A percentile compares a stretch with the other conserved stretches of the same genome.
Conservation (phyloP, 176 grass and related monocot genomes). For the Typha latifolia region DNA sequence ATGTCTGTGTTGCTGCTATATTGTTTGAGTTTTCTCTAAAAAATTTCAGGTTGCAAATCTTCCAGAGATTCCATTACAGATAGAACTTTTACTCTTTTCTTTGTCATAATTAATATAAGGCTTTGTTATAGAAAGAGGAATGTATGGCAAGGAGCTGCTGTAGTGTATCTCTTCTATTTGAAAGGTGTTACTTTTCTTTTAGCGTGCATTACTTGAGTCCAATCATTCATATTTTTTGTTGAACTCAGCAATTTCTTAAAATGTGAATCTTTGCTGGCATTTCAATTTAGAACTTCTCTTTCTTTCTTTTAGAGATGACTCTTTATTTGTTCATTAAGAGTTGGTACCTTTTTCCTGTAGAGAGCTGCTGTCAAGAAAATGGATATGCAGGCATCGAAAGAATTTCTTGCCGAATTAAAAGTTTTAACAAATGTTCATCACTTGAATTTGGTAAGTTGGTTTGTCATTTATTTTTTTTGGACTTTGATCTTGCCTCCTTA, state of each 20-base stretch:
- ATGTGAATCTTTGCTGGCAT: not conserved
- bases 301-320: not conserved
- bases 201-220: no score
- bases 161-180: no score
- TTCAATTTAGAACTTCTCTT: not conserved
- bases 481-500: no score
- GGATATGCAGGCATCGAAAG: conserved; percentile 79
- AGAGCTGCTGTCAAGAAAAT: conserved; percentile 98
- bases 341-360: conserved; percentile 23
- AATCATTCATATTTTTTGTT: not conserved
- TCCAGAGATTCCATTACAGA: no score
- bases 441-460: conserved; percentile 67
- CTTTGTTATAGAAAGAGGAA: no score
- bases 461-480: conserved; percentile 1
- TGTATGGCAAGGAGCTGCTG: no score
- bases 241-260: not conserved
- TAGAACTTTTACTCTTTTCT: no score
- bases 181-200: no score
- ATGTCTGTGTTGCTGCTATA: no score
- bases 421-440: conserved; percentile 98
- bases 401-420: conserved; percentile 96
- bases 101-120: no score
- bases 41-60: no score
- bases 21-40: no score
- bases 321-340: conserved; percentile 2